Percentiles rank a stretch among this genome's conserved stretches.
Evolutionary conservation across 2,329 filamentous ascomycete genomes (phyloP).

Genomic region (Ascochyta lentis): DNA sequence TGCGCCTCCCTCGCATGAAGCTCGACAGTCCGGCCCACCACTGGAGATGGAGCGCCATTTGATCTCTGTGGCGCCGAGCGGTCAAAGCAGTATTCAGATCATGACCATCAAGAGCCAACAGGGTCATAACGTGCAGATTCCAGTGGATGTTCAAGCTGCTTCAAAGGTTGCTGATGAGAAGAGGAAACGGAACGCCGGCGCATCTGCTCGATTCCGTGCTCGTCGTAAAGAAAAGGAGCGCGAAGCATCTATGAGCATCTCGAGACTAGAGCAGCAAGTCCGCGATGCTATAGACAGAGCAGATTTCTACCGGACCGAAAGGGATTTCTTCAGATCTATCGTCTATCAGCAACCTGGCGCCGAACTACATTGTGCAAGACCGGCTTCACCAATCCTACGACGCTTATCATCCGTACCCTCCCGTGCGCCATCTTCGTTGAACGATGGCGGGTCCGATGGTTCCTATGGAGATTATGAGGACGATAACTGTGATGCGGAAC

Average conservation of each 20-base stretch:
- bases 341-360: conserved; percentile 65
- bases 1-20: conserved; percentile 11
- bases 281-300: conserved; percentile 72
- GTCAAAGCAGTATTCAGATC: conserved; percentile 58
- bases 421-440: conserved; percentile 35
- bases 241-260: conserved; percentile 72
- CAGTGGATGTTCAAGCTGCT: conserved; percentile 80
- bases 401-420: conserved; percentile 41
- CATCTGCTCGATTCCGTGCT: conserved; percentile 81
- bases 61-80: conserved; percentile 55
- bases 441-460: conserved; percentile 39
- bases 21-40: neutral
- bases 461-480: conserved; percentile 44
- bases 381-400: conserved; percentile 51
- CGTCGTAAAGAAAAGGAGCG: conserved; percentile 83
- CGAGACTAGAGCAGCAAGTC: conserved; percentile 71
- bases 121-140: conserved; percentile 63
- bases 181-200: conserved; percentile 81
- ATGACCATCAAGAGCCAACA: conserved; percentile 61
- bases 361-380: conserved; percentile 54
- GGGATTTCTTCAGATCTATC: conserved; percentile 68
- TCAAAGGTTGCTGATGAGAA: conserved; percentile 87
- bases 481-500: conserved; percentile 38
- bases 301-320: conserved; percentile 76
- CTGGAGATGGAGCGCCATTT: conserved; percentile 44